Evolutionary conservation across 2,329 filamentous ascomycete genomes (phyloP).

Genomic region (Epichloe aotearoae): DNA sequence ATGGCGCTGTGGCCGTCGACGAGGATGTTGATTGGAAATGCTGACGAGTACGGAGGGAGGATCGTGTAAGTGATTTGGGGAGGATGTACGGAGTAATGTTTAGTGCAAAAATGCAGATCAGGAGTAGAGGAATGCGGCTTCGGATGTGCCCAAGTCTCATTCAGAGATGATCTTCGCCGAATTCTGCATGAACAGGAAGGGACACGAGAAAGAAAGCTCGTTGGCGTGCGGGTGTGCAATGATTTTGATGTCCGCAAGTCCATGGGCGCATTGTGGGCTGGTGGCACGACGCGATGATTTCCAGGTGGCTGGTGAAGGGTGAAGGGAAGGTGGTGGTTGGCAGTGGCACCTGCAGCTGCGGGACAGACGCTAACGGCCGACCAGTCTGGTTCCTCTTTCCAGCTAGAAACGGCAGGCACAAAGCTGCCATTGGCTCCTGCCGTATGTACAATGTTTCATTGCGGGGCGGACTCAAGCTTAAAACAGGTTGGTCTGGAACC

Average conservation of each 20-base stretch:
- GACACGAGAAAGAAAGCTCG: background rate
- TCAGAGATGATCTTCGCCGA: background rate
- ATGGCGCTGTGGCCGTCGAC: background rate
- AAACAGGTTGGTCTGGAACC: no score
- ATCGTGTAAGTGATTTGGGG: background rate
- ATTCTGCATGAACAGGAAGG: background rate
- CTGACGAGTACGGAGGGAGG: background rate
- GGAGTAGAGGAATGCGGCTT: background rate
- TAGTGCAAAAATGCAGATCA: background rate
- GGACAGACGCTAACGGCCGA: background rate
- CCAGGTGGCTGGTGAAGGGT: constrained; percentile 5
- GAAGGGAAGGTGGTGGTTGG: constrained; percentile 4
- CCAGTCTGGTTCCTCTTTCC: background rate
- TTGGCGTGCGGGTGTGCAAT: background rate
- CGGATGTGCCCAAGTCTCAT: background rate
- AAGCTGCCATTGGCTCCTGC: background rate
- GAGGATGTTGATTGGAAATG: background rate
- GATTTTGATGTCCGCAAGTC: background rate
- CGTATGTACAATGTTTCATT: background rate
- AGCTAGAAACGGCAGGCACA: background rate
- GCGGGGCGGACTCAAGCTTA: background rate
- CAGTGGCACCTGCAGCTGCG: background rate
- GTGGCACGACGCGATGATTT: background rate
- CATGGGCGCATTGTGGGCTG: background rate
- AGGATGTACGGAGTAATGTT: background rate